Evolutionary conservation across 495 filamentous ascomycete species (phyloP).

Genomic region (Rhypophila decipiens): DNA sequence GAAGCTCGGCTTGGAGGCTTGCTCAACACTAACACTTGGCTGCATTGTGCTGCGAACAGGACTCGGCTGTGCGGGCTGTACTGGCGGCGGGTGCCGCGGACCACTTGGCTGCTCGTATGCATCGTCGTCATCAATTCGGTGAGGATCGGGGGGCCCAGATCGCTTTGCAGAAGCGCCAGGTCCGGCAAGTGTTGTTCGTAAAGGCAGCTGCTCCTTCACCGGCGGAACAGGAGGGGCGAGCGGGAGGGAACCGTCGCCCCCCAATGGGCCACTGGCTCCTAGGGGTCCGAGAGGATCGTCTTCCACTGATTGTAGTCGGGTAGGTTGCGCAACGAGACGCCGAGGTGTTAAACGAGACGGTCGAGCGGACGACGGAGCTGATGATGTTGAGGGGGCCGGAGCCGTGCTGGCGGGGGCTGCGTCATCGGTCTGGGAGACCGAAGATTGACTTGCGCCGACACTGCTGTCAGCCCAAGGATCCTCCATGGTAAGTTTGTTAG

Average conservation of each 20-base stretch:
- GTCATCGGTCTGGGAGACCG: slow-evolving; percentile 13
- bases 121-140: slow-evolving; percentile 59
- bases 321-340: slow-evolving; percentile 73
- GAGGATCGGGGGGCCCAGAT: slow-evolving; percentile 38
- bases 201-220: slow-evolving; percentile 69
- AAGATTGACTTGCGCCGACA: slow-evolving; percentile 12
- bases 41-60: slow-evolving; percentile 56
- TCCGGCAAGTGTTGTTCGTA: slow-evolving; percentile 45
- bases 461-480: slow-evolving; percentile 32
- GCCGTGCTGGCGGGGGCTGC: slow-evolving; percentile 5
- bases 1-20: slow-evolving; percentile 85
- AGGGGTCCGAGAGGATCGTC: slow-evolving; percentile 84
- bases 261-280: slow-evolving; percentile 62
- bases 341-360: slow-evolving; percentile 48
- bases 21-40: slow-evolving; percentile 80
- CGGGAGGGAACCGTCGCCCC: slow-evolving; percentile 32
- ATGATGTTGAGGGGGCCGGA: slow-evolving; percentile 29
- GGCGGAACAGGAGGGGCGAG: slow-evolving; percentile 71
- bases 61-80: slow-evolving; percentile 56
- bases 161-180: slow-evolving; percentile 34
- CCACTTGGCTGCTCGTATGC: slow-evolving; percentile 33
- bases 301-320: slow-evolving; percentile 79
- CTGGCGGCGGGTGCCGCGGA: slow-evolving; percentile 65
- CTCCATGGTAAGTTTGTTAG: slow-evolving; percentile 10
- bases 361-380: slow-evolving; percentile 29